Evolutionary conservation across 306 rosid genomes (phyloP), one percentile per base, ranked within the genome.

Genomic region (Vigna radiata): DNA sequence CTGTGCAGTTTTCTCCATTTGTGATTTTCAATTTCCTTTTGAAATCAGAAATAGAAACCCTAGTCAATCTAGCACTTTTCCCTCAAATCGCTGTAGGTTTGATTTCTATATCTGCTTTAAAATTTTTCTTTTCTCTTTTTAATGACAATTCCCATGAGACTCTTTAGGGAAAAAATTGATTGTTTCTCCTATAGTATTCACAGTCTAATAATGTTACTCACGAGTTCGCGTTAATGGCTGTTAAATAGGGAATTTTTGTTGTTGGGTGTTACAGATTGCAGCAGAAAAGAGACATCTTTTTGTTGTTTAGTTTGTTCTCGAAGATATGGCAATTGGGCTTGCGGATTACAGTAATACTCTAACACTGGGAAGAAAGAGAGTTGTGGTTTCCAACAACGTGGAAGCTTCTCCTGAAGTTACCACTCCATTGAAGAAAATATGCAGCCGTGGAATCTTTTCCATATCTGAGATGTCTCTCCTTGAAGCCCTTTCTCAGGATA

Each of bases 401-500:
- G 86, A 77, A 31, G 77, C 17, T 47, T 76, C 78, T 55, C 27
- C 71, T 0, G 82, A 78, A 46, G 60, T 17, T 63, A 72, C 86
- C 33, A 77, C 82, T 47, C 87, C 91, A 2, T 75, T 72, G 62
- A 88, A 89, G 90, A 86, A 70, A 83, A 86, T 55, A 63, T 56
- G 88, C 16, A 82, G 85, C 8, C 71, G 44, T 13, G 46, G 9
- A 15, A 15, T 79, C 68, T 47, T 47, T 65, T 54, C n/a, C 46
- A 86, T 60, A 6, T 48, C 75, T 61, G 79, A 75, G 1, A 56
- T 12, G 43, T 85, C 91, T 64, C 76, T 8, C 29, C 86, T 93
- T 4, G 92, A 93, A 84, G 79, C 90, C 44, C 71, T 91, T 73
- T 96, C 96, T 72, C 88, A 49, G 70, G 97, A 93, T 15, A 52